Conservation (phyloP, 2,329 filamentous ascomycete genomes). For the Aureobasidium leucospermi region DNA sequence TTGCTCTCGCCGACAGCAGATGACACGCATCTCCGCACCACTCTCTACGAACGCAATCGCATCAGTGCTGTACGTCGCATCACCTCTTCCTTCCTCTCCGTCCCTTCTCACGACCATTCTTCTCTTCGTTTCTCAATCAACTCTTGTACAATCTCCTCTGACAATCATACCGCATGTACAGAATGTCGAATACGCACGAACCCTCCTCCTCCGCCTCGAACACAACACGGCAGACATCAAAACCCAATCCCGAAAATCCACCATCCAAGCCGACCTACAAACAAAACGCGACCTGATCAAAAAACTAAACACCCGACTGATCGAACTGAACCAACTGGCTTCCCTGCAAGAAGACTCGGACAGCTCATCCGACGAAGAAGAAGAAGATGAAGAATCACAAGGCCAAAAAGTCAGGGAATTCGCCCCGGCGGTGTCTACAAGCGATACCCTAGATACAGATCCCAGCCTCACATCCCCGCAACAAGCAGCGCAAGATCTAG, state of each 20-base stretch:
- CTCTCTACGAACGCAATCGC: constrained; percentile 59
- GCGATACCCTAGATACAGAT: constrained; percentile 28
- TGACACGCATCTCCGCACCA: constrained; percentile 52
- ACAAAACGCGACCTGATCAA: constrained; percentile 60
- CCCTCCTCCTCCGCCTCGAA: constrained; percentile 62
- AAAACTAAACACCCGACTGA: constrained; percentile 56
- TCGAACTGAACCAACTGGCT: constrained; percentile 60
- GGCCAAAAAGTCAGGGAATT: constrained; percentile 37
- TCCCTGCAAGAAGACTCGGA: constrained; percentile 16
- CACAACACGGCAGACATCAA: constrained; percentile 58
- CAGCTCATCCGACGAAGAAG: constrained; percentile 25
- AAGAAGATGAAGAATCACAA: constrained; percentile 33
- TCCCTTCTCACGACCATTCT: background rate
- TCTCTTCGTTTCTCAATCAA: background rate
- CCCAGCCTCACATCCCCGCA: constrained; percentile 16
- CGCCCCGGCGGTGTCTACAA: constrained; percentile 31
- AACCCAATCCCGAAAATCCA: constrained; percentile 48
- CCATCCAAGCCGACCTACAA: constrained; percentile 56
- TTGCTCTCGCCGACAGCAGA: constrained; percentile 53
- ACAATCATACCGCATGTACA: background rate
- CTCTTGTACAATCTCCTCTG: constrained; percentile 33
- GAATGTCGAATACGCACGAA: constrained; percentile 65
- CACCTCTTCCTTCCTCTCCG: background rate
- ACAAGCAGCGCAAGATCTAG: constrained; percentile 1
- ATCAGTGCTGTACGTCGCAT: constrained; percentile 42